A percentile compares a stretch with the other conserved stretches of the same genome.
Conservation (phyloP, 139 green algal species). For the Axilococcus clingmanii region DNA sequence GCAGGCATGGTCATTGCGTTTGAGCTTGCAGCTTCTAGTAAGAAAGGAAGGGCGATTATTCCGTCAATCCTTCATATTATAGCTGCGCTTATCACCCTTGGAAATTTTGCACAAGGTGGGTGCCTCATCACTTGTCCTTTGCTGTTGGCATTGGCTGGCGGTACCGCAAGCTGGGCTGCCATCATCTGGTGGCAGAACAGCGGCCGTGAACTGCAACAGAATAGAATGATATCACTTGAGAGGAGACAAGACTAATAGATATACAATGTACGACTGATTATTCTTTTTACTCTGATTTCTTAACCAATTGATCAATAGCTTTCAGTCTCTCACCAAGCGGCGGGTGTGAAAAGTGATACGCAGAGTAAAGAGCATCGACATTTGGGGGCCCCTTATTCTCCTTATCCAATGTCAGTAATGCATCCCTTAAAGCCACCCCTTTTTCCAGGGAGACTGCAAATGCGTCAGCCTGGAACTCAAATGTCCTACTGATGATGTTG, state of each 20-base stretch:
- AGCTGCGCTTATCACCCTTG: conserved; percentile 23
- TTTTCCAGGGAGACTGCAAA: conserved; percentile 61
- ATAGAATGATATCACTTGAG: background rate
- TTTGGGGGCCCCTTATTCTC: conserved; percentile 65
- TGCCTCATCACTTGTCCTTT: conserved; percentile 23
- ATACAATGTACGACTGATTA: background rate
- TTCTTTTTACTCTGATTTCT: conserved; percentile 25
- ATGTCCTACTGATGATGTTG: conserved; percentile 69
- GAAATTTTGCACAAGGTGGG: conserved; percentile 16
- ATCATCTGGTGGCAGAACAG: background rate
- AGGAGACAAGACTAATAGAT: conserved; percentile 1
- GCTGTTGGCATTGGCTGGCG: conserved; percentile 5
- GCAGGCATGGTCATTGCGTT: conserved; percentile 40
- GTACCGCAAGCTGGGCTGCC: background rate
- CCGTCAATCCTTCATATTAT: conserved; percentile 5
- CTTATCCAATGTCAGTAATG: conserved; percentile 69
- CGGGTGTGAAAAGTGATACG: conserved; percentile 78
- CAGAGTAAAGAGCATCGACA: conserved; percentile 46
- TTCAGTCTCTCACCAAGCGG: conserved; percentile 63
- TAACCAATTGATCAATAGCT: conserved; percentile 48
- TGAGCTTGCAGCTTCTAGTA: conserved; percentile 5
- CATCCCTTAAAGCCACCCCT: conserved; percentile 35
- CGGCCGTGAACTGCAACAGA: background rate
- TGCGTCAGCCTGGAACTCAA: conserved; percentile 86
- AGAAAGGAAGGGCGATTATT: background rate